These are phyloP conservation scores for Camelina sativa DNA, from an alignment of 345 rosid species.

Conservation along the genomic window DNA sequence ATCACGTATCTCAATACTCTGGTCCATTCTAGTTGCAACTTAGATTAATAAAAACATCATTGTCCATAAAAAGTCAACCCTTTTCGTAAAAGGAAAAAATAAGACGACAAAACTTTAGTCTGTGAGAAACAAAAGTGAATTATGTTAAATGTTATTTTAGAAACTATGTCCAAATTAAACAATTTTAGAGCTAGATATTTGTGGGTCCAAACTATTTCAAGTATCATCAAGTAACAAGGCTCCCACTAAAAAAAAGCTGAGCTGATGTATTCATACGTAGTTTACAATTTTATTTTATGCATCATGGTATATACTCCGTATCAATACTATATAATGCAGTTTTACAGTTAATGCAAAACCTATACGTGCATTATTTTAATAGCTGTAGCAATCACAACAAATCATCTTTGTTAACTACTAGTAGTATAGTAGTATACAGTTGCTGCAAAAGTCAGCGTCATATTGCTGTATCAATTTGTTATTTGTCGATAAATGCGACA, in stretches of 20 bases:
- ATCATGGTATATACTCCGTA: conserved; percentile 27
- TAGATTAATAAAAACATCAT: conserved; percentile 13
- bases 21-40: conserved; percentile 2
- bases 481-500: not conserved
- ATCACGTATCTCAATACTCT: conserved; percentile 14
- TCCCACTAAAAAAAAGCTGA: conserved; percentile 25
- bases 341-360: conserved; percentile 22
- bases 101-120: no score
- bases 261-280: conserved; percentile 12
- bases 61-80: conserved; percentile 30
- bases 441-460: conserved; percentile 14
- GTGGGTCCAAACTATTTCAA: not conserved
- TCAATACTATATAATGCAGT: not conserved
- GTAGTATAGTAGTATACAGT: not conserved
- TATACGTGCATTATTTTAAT: not conserved
- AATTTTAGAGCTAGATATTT: not conserved
- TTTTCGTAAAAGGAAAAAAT: not conserved
- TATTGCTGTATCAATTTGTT: not conserved
- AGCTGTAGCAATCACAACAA: conserved; percentile 4
- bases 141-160: no score
- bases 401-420: not conserved
- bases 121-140: no score
- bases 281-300: not conserved
- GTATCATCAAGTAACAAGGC: conserved; percentile 11
- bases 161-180: no score